Evolutionary conservation across 2,329 filamentous ascomycete genomes (phyloP).

Genomic region (Onygenales sp.): DNA sequence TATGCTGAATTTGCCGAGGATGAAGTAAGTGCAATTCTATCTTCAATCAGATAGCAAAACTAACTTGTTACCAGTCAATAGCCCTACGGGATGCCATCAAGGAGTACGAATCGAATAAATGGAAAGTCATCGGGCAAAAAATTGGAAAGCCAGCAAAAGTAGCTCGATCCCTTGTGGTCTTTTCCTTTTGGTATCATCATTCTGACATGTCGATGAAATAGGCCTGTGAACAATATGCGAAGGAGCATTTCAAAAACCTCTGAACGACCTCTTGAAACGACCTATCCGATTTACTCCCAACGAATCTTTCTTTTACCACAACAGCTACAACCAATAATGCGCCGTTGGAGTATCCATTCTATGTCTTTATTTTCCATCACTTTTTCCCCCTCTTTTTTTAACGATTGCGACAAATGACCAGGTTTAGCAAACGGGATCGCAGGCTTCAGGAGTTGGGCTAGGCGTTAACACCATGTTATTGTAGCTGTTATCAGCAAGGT

Average conservation of each 20-base stretch:
- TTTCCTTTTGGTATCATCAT: background rate
- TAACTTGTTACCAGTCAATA: slow-evolving; percentile 22
- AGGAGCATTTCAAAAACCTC: slow-evolving; percentile 67
- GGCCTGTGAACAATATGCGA: slow-evolving; percentile 88
- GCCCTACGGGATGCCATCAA: slow-evolving; percentile 83
- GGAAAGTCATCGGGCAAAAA: slow-evolving; percentile 94
- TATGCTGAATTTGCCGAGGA: slow-evolving; percentile 98
- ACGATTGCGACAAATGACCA: slow-evolving; percentile 4
- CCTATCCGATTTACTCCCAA: background rate
- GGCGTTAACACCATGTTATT: slow-evolving; percentile 10
- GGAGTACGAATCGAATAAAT: slow-evolving; percentile 97
- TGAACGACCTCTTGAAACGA: slow-evolving; percentile 11
- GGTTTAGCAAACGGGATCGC: slow-evolving; percentile 10
- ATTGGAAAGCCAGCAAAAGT: slow-evolving; percentile 97
- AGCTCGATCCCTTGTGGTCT: slow-evolving; percentile 14
- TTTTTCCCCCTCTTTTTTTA: slow-evolving; percentile 1
- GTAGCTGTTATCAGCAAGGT: slow-evolving; percentile 2
- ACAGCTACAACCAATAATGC: background rate
- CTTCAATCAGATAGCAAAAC: background rate
- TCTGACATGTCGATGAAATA: slow-evolving; percentile 22
- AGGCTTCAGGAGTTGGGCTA: slow-evolving; percentile 13
- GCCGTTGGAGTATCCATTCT: background rate
- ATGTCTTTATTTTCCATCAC: slow-evolving; percentile 1
- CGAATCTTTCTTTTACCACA: background rate
- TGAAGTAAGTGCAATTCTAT: slow-evolving; percentile 54